Conservation (phyloP, 2,329 filamentous ascomycete species). For the Pseudonectria buxi region DNA sequence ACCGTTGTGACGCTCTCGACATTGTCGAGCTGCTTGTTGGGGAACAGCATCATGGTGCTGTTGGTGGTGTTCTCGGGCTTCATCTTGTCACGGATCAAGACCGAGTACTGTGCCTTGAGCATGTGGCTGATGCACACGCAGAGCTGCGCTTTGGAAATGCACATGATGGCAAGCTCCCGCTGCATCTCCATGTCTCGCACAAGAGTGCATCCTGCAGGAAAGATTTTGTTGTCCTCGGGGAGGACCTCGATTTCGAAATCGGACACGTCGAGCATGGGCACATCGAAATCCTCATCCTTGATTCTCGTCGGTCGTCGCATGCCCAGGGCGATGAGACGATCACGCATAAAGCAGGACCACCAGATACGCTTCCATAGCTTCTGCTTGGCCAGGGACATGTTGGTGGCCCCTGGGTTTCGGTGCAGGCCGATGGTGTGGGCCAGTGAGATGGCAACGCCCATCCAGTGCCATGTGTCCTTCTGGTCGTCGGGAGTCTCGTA, state of each 20-base stretch:
- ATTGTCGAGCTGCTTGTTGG: slow-evolving; percentile 80
- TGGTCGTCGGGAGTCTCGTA: slow-evolving; percentile 96
- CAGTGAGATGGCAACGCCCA: slow-evolving; percentile 89
- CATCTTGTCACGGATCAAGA: slow-evolving; percentile 76
- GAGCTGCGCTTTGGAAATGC: slow-evolving; percentile 83
- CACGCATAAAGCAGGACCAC: slow-evolving; percentile 97
- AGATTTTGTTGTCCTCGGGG: slow-evolving; percentile 59
- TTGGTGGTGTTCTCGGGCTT: slow-evolving; percentile 70
- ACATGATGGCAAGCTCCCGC: slow-evolving; percentile 75
- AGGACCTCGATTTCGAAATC: slow-evolving; percentile 77
- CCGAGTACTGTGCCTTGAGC: slow-evolving; percentile 84
- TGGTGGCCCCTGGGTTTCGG: slow-evolving; percentile 70
- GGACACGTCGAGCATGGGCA: slow-evolving; percentile 76
- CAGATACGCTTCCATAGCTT: slow-evolving; percentile 91
- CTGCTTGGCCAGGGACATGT: slow-evolving; percentile 66
- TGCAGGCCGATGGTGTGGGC: slow-evolving; percentile 92
- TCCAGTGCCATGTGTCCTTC: slow-evolving; percentile 98
- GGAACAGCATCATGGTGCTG: slow-evolving; percentile 81
- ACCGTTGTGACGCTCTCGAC: slow-evolving; percentile 72
- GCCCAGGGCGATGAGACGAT: slow-evolving; percentile 83
- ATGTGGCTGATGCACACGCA: slow-evolving; percentile 87
- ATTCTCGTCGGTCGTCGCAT: slow-evolving; percentile 91
- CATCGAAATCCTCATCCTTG: slow-evolving; percentile 88
- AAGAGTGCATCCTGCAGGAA: slow-evolving; percentile 63
- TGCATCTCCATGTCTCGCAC: slow-evolving; percentile 68